Conservation (phyloP, 164 flowering plant species). For the Aristolochia contorta region DNA sequence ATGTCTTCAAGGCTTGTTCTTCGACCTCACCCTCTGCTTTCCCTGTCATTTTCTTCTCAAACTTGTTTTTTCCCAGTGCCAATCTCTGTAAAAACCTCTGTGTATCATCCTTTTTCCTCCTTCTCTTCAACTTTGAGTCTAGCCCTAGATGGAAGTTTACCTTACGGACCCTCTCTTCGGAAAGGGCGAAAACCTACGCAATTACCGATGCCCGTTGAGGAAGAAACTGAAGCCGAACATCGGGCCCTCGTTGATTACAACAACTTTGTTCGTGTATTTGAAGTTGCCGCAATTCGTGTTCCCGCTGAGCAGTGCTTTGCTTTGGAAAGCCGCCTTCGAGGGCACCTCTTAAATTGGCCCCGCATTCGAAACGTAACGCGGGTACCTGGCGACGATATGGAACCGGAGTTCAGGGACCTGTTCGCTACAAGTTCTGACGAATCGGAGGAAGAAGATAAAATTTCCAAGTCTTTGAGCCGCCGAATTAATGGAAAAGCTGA, state of each 20-base stretch:
- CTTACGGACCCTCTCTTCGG: constrained; percentile 74
- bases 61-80: not conserved
- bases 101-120: not conserved
- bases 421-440: constrained; percentile 1
- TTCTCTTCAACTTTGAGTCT: constrained; percentile 4
- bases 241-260: constrained; percentile 28
- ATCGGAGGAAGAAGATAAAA: constrained; percentile 14
- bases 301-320: constrained; percentile 58
- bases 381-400: constrained; percentile 81
- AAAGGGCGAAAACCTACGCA: constrained; percentile 37
- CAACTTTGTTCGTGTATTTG: constrained; percentile 53
- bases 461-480: constrained; percentile 29
- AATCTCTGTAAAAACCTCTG: constrained; percentile 8
- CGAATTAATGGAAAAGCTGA: constrained; percentile 50
- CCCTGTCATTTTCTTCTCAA: constrained; percentile 4
- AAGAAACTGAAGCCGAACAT: constrained; percentile 3
- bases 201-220: not conserved
- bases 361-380: constrained; percentile 79
- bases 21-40: constrained; percentile 19
- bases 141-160: constrained; percentile 9
- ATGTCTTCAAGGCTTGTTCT: constrained; percentile 33
- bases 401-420: constrained; percentile 24
- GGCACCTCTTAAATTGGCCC: constrained; percentile 94
- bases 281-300: constrained; percentile 70
- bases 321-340: constrained; percentile 68